Evolutionary conservation across 768 basidiomycete genomes (phyloP).

Genomic region (Suillus lakei): DNA sequence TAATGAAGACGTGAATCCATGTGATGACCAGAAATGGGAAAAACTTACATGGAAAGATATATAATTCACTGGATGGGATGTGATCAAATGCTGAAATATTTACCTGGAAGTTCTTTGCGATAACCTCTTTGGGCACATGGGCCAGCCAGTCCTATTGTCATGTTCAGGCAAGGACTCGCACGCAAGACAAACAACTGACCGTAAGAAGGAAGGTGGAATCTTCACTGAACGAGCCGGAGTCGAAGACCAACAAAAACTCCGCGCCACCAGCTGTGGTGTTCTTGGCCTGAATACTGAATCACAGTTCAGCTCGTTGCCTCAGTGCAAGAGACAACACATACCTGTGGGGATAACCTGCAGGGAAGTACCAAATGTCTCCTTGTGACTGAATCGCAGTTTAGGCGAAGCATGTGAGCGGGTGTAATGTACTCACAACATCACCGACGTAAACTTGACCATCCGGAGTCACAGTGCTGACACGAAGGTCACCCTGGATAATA

Average conservation of each 20-base stretch:
- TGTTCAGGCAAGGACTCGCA: background rate
- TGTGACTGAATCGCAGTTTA: slow-evolving; percentile 18
- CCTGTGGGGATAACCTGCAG: slow-evolving; percentile 57
- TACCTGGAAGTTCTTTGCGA: slow-evolving; percentile 68
- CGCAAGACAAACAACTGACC: slow-evolving; percentile 11
- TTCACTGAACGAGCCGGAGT: slow-evolving; percentile 53
- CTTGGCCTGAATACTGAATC: slow-evolving; percentile 52
- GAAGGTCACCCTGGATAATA: slow-evolving; percentile 50
- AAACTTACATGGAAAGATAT: slow-evolving; percentile 53
- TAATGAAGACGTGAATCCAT: slow-evolving; percentile 17
- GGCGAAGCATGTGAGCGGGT: slow-evolving; percentile 22
- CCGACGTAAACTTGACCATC: slow-evolving; percentile 57
- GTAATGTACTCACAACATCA: slow-evolving; percentile 48
- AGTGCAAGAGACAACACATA: background rate
- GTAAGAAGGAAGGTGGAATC: slow-evolving; percentile 58
- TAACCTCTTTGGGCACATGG: slow-evolving; percentile 59
- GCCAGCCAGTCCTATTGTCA: slow-evolving; percentile 64
- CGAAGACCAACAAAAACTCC: slow-evolving; percentile 56
- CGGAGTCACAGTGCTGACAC: slow-evolving; percentile 56
- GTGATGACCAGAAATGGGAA: background rate
- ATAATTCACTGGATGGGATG: slow-evolving; percentile 57
- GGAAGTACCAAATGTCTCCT: slow-evolving; percentile 65
- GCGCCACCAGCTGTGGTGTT: slow-evolving; percentile 49
- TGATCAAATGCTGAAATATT: slow-evolving; percentile 53
- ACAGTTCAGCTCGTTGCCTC: background rate